phyloP scores from a whole-genome alignment of 1,139 yeast species.

The Protomyces lactucae-debilis region DNA sequence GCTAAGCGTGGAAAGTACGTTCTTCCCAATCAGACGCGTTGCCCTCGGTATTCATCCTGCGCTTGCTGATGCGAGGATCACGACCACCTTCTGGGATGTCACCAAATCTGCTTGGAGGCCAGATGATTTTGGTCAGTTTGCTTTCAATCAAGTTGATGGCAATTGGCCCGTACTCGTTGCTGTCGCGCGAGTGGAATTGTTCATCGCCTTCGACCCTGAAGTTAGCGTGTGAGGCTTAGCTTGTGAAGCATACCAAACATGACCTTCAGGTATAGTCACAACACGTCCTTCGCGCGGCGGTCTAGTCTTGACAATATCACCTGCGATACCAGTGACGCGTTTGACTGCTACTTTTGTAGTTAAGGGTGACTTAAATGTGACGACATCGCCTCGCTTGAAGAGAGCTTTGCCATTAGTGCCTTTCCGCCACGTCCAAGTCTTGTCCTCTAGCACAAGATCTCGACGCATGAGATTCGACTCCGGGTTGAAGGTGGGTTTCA shows the following conservation, averaged over 20 bases:
- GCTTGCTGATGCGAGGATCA: conserved; percentile 23
- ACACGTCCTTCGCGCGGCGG: conserved; percentile 15
- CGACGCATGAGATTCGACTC: conserved; percentile 46
- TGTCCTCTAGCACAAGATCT: conserved; percentile 59
- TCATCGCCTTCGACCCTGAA: conserved; percentile 97
- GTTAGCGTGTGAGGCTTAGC: conserved; percentile 57
- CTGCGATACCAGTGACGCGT: conserved; percentile 68
- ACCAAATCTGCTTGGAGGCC: conserved; percentile 27
- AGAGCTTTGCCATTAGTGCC: conserved; percentile 1
- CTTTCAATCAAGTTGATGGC: conserved; percentile 43
- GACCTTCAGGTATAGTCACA: conserved; percentile 29
- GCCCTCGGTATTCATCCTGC: conserved; percentile 21
- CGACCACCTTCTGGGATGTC: conserved; percentile 15
- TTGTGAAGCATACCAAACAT: conserved; percentile 4
- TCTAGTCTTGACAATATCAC: conserved; percentile 60
- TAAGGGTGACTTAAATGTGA: conserved; percentile 47
- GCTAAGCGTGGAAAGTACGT: neutral
- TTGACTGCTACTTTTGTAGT: conserved; percentile 53
- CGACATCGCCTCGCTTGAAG: conserved; percentile 56
- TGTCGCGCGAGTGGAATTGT: conserved; percentile 69
- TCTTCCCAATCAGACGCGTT: conserved; percentile 25
- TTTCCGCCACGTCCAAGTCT: conserved; percentile 24
- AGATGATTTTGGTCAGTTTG: conserved; percentile 23
- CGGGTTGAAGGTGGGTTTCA: conserved; percentile 88
- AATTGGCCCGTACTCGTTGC: conserved; percentile 79